These are phyloP conservation scores for Termitomyces sp. DNA, from an alignment of 768 basidiomycete genomes.

Conservation along the genomic window DNA sequence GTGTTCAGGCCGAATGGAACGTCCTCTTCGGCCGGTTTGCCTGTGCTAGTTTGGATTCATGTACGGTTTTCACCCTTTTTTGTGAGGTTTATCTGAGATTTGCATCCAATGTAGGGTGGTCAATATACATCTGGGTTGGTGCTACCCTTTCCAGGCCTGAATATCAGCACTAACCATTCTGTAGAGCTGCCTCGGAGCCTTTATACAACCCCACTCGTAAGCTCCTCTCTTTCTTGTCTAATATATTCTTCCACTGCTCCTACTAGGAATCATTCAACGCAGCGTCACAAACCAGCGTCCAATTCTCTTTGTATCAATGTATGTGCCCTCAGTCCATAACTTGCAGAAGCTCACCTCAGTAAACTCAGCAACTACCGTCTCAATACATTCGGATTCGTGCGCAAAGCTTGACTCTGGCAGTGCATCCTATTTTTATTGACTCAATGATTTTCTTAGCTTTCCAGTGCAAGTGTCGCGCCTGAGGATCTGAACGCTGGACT, in stretches of 20 bases:
- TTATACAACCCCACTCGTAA: constrained; percentile 41
- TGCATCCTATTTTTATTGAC: not conserved
- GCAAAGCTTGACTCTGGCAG: constrained; percentile 7
- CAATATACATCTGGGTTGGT: constrained; percentile 36
- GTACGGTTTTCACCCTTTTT: constrained; percentile 14
- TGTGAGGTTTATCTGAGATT: not conserved
- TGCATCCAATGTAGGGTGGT: constrained; percentile 32
- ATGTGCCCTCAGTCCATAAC: constrained; percentile 5
- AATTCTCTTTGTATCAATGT: constrained; percentile 50
- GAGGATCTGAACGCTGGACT: constrained; percentile 55
- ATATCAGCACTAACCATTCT: not conserved
- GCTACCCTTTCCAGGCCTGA: not conserved
- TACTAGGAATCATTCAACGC: constrained; percentile 38
- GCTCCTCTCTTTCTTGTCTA: not conserved
- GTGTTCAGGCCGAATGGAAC: constrained; percentile 28
- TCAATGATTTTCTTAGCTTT: constrained; percentile 24
- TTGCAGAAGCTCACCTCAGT: not conserved
- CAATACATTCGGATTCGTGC: constrained; percentile 53
- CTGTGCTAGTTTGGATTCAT: constrained; percentile 33
- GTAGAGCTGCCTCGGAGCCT: constrained; percentile 35
- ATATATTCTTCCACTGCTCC: not conserved
- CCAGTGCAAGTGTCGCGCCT: constrained; percentile 37
- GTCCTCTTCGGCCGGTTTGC: constrained; percentile 21
- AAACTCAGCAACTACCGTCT: constrained; percentile 45
- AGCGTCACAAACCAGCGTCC: constrained; percentile 43